Percentiles rank a stretch among this genome's conserved stretches.
phyloP scores from a whole-genome alignment of 257 asterid genomes.

The Avicennia marina region DNA sequence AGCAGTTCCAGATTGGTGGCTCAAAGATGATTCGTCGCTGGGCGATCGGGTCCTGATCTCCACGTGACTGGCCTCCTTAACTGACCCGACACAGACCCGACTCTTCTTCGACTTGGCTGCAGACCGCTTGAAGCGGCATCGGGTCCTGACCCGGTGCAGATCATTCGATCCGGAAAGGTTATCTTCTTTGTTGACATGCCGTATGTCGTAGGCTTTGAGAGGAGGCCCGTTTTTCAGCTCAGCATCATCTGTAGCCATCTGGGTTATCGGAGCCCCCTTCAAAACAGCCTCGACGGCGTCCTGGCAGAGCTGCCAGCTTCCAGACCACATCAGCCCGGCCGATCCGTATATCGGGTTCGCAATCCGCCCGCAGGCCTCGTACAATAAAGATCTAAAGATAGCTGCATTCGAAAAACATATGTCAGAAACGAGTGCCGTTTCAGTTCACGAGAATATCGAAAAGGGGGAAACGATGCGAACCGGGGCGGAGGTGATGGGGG shows the following conservation, averaged over 20 bases:
- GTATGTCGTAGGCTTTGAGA: conserved; percentile 53
- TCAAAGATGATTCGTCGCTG: conserved; percentile 51
- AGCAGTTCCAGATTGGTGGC: conserved; percentile 44
- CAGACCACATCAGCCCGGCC: conserved; percentile 60
- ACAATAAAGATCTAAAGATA: conserved; percentile 52
- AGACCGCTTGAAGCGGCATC: conserved; percentile 45
- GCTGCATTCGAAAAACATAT: conserved; percentile 20
- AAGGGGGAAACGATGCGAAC: conserved; percentile 22
- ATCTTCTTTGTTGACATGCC: conserved; percentile 47
- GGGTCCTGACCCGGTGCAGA: conserved; percentile 31
- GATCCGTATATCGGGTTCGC: conserved; percentile 69
- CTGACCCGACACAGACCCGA: conserved; percentile 57
- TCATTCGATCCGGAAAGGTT: too few species aligned
- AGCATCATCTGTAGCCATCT: conserved; percentile 5
- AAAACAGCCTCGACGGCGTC: conserved; percentile 76
- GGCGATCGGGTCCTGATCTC: conserved; percentile 30
- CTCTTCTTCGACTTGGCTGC: conserved; percentile 42
- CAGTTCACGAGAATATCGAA: neutral
- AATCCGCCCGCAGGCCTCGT: conserved; percentile 87
- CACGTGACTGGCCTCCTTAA: too few species aligned
- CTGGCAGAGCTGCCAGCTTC: conserved; percentile 60
- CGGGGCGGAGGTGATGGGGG: conserved; percentile 61
- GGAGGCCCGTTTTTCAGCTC: conserved; percentile 17
- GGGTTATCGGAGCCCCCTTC: conserved; percentile 33
- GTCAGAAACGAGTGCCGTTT: neutral